Base-by-base conservation (phyloP, 2,329 filamentous ascomycete genomes). In the Cadophora luteo-olivacea region DNA sequence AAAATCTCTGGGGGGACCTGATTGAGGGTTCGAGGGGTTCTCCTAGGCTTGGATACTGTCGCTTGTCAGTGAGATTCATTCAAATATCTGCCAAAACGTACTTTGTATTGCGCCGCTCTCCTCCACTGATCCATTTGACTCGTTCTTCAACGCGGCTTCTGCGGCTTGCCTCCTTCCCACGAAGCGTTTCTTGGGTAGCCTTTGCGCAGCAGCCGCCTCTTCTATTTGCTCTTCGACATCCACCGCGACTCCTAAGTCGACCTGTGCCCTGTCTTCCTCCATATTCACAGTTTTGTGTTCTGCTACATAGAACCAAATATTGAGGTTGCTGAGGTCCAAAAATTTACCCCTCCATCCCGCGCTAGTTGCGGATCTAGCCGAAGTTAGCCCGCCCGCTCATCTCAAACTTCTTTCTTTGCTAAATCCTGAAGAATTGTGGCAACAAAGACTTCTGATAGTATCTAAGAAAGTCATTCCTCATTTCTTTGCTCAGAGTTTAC, bases 101-200 rank as follows among this genome's bases (percentile, higher is more conserved):
- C 92, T 87, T 85, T 91, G 88, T 73, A 94, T 87, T 19, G 90
- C 86, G 65, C 88, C 87, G 73, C 85, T 88, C 68, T 89, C 88
- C 72, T 90, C 87, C 54, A 80, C 79, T 25, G 74, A 72, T 32
- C 72, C 75, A 67, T 66, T 72, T 32, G 65, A 25, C 9, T 61
- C 71, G 69, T 71, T 65, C 76, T 83, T 85, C 68, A 84, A 70
- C 14, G 72, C 80, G 73, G 87, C 85, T 75, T 90, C 87, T 70
- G 88, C 85, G 9, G 92, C 92, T 25, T 92, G 87, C 75, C 91
- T 89, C 73, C 93, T 86, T 36, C 96, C 96, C 22, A 99, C 91
- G 74, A 99, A 99, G 68, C 95, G 88, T 81, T 95, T 94, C 83
- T 92, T 97, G 25, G 96, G 96, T 76, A 95, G 91, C 77, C 86